Evolutionary conservation across 2,329 filamentous ascomycete genomes (phyloP).

Genomic region (Phoma sp.): DNA sequence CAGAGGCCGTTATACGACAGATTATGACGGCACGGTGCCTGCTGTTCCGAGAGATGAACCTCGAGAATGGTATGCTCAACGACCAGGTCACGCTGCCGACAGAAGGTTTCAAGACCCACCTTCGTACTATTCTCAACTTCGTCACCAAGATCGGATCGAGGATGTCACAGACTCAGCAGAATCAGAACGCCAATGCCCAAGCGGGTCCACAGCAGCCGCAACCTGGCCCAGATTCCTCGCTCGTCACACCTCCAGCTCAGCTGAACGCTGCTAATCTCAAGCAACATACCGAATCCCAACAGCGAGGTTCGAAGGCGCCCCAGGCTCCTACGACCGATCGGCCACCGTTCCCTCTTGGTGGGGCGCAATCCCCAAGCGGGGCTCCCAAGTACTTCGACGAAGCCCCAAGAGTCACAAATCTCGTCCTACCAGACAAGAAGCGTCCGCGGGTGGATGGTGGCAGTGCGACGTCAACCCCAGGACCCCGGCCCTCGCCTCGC

Average conservation of each 20-base stretch:
- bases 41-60: slow-evolving; percentile 40
- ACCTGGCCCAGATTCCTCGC: slow-evolving; percentile 17
- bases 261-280: slow-evolving; percentile 49
- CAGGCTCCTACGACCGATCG: slow-evolving; percentile 59
- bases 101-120: slow-evolving; percentile 37
- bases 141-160: slow-evolving; percentile 37
- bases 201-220: slow-evolving; percentile 23
- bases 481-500: slow-evolving; percentile 50
- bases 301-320: slow-evolving; percentile 59
- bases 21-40: slow-evolving; percentile 35
- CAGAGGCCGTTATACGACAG: slow-evolving; percentile 36
- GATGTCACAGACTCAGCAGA: slow-evolving; percentile 32
- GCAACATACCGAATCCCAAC: slow-evolving; percentile 53
- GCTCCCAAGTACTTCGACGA: slow-evolving; percentile 63
- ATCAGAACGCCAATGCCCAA: slow-evolving; percentile 24
- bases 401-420: slow-evolving; percentile 61
- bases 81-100: slow-evolving; percentile 37
- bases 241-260: slow-evolving; percentile 30
- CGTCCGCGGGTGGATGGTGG: slow-evolving; percentile 58
- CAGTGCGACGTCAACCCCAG: slow-evolving; percentile 53
- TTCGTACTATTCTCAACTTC: slow-evolving; percentile 38
- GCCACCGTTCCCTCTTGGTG: slow-evolving; percentile 60
- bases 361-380: slow-evolving; percentile 62
- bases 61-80: slow-evolving; percentile 37
- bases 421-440: slow-evolving; percentile 66